A percentile compares a stretch with the other conserved stretches of the same genome.
phyloP scores from a whole-genome alignment of 331 rosid species.

The Malus hybrid region DNA sequence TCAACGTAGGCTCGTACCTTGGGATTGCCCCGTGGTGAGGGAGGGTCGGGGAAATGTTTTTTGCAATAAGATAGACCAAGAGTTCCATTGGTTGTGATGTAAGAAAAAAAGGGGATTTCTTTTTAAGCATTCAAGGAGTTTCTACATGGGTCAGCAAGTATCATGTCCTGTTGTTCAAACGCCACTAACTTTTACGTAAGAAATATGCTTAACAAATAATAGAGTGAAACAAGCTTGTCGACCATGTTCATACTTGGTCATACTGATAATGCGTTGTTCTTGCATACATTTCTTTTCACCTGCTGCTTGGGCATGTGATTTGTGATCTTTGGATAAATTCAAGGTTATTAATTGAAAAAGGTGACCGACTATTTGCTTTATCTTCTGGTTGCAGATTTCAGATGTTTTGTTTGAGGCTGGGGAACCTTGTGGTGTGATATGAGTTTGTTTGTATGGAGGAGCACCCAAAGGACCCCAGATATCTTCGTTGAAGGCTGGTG shows the following conservation, averaged over 20 bases:
- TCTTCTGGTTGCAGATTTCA: conserved; percentile 54
- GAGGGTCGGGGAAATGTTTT: background rate
- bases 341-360: background rate
- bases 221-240: background rate
- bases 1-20: background rate
- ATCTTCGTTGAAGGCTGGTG: conserved; percentile 70
- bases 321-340: background rate
- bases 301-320: too few species aligned
- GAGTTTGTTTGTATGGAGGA: conserved; percentile 90
- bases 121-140: background rate
- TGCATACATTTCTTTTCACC: background rate
- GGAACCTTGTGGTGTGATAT: conserved; percentile 62
- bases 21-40: background rate
- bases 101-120: background rate
- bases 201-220: background rate
- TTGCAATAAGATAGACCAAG: background rate
- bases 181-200: background rate
- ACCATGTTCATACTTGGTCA: too few species aligned
- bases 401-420: conserved; percentile 87
- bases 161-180: background rate
- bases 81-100: background rate
- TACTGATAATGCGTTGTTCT: background rate
- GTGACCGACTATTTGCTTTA: conserved; percentile 11
- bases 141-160: background rate
- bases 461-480: conserved; percentile 85